A percentile compares a stretch with the other conserved stretches of the same genome.
Evolutionary conservation across 495 filamentous ascomycete species (phyloP).

Genomic region (Penicillium longicatenatum): DNA sequence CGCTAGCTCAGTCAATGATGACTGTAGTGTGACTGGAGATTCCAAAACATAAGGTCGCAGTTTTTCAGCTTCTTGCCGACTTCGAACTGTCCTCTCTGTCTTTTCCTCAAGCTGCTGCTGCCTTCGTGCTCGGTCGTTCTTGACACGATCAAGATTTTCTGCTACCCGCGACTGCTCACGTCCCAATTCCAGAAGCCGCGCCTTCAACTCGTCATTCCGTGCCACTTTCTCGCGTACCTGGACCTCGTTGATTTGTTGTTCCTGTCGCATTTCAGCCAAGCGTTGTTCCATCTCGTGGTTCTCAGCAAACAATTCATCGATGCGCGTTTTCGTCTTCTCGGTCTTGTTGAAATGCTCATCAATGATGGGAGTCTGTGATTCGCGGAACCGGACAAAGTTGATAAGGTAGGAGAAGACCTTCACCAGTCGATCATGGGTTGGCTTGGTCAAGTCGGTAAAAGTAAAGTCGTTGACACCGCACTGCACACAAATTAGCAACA

Average conservation of each 20-base stretch:
- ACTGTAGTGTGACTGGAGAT: slow-evolving; percentile 78
- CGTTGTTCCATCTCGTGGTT: slow-evolving; percentile 83
- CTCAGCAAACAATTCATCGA: slow-evolving; percentile 81
- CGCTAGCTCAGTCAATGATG: slow-evolving; percentile 77
- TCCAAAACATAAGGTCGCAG: slow-evolving; percentile 89
- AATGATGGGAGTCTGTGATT: slow-evolving; percentile 81
- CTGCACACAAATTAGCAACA: slow-evolving; percentile 24
- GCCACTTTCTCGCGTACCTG: slow-evolving; percentile 78
- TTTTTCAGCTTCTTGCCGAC: slow-evolving; percentile 79
- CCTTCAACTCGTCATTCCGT: slow-evolving; percentile 83
- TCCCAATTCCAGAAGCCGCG: slow-evolving; percentile 72
- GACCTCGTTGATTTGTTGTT: slow-evolving; percentile 73
- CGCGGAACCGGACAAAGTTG: slow-evolving; percentile 96
- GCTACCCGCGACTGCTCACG: slow-evolving; percentile 76
- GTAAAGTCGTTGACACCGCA: slow-evolving; percentile 93
- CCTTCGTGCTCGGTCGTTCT: slow-evolving; percentile 69
- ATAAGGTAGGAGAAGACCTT: slow-evolving; percentile 96
- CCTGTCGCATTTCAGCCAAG: slow-evolving; percentile 77
- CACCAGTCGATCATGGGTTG: slow-evolving; percentile 81
- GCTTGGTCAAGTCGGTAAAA: slow-evolving; percentile 85
- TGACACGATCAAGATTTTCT: slow-evolving; percentile 73
- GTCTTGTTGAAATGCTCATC: slow-evolving; percentile 90
- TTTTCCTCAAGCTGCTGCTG: slow-evolving; percentile 77
- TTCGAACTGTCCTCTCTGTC: slow-evolving; percentile 60
- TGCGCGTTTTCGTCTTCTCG: slow-evolving; percentile 79